phyloP scores from a whole-genome alignment of 2,329 filamentous ascomycete genomes.

The Aspergillus fructus region DNA sequence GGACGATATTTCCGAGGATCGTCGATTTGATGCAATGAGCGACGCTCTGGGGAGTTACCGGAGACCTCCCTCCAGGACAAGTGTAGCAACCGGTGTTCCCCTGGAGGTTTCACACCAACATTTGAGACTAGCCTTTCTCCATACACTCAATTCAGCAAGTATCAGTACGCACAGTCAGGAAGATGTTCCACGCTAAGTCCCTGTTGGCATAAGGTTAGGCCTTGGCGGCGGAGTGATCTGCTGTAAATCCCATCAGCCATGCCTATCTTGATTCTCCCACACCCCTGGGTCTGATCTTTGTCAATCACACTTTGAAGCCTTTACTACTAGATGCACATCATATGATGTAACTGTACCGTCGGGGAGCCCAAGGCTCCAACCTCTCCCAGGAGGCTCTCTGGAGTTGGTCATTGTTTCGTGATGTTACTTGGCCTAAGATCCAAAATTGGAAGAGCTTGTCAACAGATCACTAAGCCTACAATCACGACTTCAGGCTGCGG shows the following conservation, averaged over 20 bases:
- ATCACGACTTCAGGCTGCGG: background rate
- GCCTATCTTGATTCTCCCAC: slow-evolving; percentile 11
- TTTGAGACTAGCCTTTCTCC: background rate
- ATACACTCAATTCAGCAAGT: slow-evolving; percentile 8
- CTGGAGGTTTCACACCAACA: slow-evolving; percentile 9
- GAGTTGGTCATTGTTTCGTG: background rate
- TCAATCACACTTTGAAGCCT: slow-evolving; percentile 5
- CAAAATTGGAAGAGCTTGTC: background rate
- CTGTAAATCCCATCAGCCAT: slow-evolving; percentile 4
- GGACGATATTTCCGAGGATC: slow-evolving; percentile 12
- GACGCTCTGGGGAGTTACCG: background rate
- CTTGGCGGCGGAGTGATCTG: slow-evolving; percentile 19
- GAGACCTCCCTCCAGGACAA: background rate
- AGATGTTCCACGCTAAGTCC: slow-evolving; percentile 7
- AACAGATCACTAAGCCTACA: background rate
- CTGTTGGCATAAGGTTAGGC: slow-evolving; percentile 19
- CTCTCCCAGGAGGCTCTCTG: background rate
- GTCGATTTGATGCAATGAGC: slow-evolving; percentile 8
- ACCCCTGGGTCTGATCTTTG: slow-evolving; percentile 18
- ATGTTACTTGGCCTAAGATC: background rate
- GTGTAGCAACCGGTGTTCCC: background rate
- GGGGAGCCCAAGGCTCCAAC: background rate
- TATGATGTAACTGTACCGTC: background rate
- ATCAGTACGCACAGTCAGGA: background rate
- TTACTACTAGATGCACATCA: background rate